phyloP scores from a whole-genome alignment of 352 stramenopile genomes.

The Globisporangium radiosum region DNA sequence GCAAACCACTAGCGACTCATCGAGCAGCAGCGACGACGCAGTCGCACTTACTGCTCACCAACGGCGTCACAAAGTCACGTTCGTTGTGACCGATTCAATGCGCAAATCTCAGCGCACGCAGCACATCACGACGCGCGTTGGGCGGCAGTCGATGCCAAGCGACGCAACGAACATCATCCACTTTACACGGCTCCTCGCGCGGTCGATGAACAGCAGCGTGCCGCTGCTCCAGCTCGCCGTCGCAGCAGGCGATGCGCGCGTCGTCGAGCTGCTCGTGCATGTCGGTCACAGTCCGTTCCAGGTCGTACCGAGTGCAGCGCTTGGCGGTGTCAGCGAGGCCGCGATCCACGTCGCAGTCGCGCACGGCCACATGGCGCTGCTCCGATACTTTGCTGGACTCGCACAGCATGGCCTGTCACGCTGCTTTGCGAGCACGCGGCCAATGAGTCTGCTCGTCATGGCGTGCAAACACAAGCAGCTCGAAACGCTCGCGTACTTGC shows the following conservation, averaged over 20 bases:
- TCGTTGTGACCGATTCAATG: conserved; percentile 20
- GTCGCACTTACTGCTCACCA: no score
- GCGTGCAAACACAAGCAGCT: conserved; percentile 28
- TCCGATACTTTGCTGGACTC: conserved; percentile 31
- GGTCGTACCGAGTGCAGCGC: neutral
- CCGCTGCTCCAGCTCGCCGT: conserved; percentile 36
- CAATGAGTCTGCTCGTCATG: conserved; percentile 39
- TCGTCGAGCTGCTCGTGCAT: conserved; percentile 31
- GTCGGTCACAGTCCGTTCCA: conserved; percentile 41
- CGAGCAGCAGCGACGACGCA: neutral
- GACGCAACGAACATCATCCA: conserved; percentile 9
- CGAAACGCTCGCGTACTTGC: conserved; percentile 31
- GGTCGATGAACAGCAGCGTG: conserved; percentile 32
- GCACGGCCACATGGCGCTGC: conserved; percentile 34
- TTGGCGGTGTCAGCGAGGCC: conserved; percentile 21
- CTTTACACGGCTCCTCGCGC: conserved; percentile 35
- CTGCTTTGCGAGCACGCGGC: conserved; percentile 30
- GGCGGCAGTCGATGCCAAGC: no score
- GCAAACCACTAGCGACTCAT: no score
- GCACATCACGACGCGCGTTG: neutral
- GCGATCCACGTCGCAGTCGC: conserved; percentile 45
- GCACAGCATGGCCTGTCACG: conserved; percentile 38
- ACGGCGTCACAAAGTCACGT: conserved; percentile 1
- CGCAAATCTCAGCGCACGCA: conserved; percentile 15
- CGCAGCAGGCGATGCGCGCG: conserved; percentile 23